Evolutionary conservation across 148 eudicot species (phyloP).

Genomic region (Cornus kousa): DNA sequence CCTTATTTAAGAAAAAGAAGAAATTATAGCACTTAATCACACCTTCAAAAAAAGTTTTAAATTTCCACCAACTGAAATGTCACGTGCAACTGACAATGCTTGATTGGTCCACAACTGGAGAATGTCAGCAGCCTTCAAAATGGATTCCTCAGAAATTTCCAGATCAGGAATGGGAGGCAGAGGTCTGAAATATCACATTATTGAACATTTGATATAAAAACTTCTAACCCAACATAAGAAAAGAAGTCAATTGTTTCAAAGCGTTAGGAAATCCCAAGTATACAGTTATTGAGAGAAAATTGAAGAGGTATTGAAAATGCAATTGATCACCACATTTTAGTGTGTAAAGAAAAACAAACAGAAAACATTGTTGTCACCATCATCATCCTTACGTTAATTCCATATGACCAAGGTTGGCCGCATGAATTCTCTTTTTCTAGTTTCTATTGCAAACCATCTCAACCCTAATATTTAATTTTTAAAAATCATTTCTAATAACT

Average conservation of each 20-base stretch:
- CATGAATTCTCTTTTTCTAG: too few relatives aligned
- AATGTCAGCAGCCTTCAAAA: constrained; percentile 61
- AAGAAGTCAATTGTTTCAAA: neutral
- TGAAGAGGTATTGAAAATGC: neutral
- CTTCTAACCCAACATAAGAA: neutral
- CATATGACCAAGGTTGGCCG: too few relatives aligned
- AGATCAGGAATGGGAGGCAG: constrained; percentile 92
- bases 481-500: too few relatives aligned
- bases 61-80: constrained; percentile 74
- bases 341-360: too few relatives aligned
- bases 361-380: too few relatives aligned
- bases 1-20: neutral
- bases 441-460: too few relatives aligned
- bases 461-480: too few relatives aligned
- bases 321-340: too few relatives aligned
- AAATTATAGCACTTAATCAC: neutral
- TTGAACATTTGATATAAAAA: neutral
- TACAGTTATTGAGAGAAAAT: neutral
- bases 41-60: constrained; percentile 68
- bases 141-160: constrained; percentile 66
- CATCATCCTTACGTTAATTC: too few relatives aligned
- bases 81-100: constrained; percentile 60
- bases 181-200: constrained; percentile 54
- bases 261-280: neutral
- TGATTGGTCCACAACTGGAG: constrained; percentile 58